phyloP scores from a whole-genome alignment of 1,139 yeast species.

The Debaryomyces psychrophilus region DNA sequence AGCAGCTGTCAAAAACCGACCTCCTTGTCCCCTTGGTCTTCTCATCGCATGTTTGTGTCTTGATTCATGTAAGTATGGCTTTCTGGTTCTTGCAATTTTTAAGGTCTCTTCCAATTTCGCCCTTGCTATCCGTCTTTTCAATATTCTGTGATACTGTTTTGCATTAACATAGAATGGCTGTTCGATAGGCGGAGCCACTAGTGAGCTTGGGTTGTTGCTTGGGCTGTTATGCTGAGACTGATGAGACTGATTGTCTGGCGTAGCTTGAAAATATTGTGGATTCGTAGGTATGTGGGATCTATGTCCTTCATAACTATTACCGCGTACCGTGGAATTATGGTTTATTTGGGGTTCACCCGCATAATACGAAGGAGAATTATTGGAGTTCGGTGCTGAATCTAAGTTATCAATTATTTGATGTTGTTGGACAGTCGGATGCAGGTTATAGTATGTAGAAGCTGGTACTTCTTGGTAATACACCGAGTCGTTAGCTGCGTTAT shows the following conservation, averaged over 20 bases:
- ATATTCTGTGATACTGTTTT: conserved; percentile 92
- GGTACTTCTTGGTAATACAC: conserved; percentile 36
- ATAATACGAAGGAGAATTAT: conserved; percentile 14
- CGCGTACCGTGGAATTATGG: conserved; percentile 10
- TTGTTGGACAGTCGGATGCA: conserved; percentile 20
- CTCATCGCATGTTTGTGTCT: conserved; percentile 99
- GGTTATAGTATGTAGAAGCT: conserved; percentile 28
- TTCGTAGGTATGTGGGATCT: conserved; percentile 15
- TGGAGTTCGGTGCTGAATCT: conserved; percentile 9
- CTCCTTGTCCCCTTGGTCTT: conserved; percentile 98
- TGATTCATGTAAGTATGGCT: conserved; percentile 94
- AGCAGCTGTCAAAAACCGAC: conserved; percentile 93
- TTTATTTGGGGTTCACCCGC: conserved; percentile 9
- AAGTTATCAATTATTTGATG: conserved; percentile 13
- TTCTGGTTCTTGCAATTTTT: conserved; percentile 85
- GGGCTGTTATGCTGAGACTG: conserved; percentile 16
- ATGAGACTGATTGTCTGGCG: conserved; percentile 11
- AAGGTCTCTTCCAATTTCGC: conserved; percentile 90
- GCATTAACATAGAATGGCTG: conserved; percentile 98
- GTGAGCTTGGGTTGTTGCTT: conserved; percentile 11
- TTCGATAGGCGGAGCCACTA: conserved; percentile 42
- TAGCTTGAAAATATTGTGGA: conserved; percentile 11
- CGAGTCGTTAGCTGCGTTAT: conserved; percentile 32
- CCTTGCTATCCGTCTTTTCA: conserved; percentile 90
- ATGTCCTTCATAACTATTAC: conserved; percentile 9